Base-by-base conservation (phyloP, 495 filamentous ascomycete species). In the Aspergillus leporis region DNA sequence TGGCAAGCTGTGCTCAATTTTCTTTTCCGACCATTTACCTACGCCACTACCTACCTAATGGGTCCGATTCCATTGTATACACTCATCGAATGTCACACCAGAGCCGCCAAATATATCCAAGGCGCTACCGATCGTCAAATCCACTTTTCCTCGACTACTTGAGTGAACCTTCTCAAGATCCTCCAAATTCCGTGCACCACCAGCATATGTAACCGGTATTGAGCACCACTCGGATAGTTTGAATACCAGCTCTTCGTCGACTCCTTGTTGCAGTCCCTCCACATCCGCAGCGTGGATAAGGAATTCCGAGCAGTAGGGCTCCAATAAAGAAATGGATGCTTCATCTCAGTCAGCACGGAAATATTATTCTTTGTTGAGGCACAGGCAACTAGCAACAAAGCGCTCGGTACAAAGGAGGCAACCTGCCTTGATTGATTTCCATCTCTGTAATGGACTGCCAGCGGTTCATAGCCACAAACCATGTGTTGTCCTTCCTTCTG, bases 211-310 rank as follows among this genome's bases (percentile, higher is more conserved):
- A 5, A 97, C 88, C 10, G 94, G 95, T 48, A 94, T 92, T 10
- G 78, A 85, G 64, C 91, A 94, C 90, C 93, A 98, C 61, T 85
- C 73, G 2, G 91, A 88, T 49, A 98, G 74, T 55, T 77, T 84
- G 54, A 80, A 73, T 0, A 98, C 92, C 2, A 98, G 76, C 51
- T 88, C 81, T 65, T 93, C 88, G 63, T 98, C 95, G 51, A 98
- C 88, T 28, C 94, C 94, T 51, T 80, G 79, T 69, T 97, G 95
- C 49, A 98, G 76, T 9, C 94, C 94, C 69, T 98, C 94, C 55
- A 93, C 92, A 69, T 98, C 94, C n/a, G 95, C 94, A n/a, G 94
- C 94, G 66, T 98, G 95, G 65, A 98, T 91, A 50, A 98, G 79
- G 71, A 98, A 98, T 66, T 98, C 95, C 43, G 89, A 91, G 76